Evolutionary conservation across 1,284 basidiomycete species (phyloP).

Genomic region (Moesziomyces globuligerus): DNA sequence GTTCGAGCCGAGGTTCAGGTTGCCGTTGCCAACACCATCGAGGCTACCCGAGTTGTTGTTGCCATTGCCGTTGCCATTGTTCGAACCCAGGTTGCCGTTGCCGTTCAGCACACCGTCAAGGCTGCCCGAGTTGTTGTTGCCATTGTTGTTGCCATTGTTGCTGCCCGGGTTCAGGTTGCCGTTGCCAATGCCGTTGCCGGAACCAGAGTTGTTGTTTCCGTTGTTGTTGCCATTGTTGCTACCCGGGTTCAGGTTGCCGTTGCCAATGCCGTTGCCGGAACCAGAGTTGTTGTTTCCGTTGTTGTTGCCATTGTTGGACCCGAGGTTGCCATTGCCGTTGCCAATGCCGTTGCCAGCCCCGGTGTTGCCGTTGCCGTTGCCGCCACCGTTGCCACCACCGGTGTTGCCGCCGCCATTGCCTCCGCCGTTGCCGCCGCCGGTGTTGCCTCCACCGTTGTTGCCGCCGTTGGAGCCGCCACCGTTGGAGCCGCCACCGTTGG

Average conservation of each 20-base stretch:
- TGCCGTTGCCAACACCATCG: constrained; percentile 16
- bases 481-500: background rate
- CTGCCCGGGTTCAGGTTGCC: constrained; percentile 15
- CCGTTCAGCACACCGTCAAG: constrained; percentile 4
- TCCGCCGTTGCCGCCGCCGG: constrained; percentile 7
- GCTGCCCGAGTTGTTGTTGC: constrained; percentile 8
- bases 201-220: constrained; percentile 16
- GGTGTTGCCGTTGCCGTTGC: constrained; percentile 18
- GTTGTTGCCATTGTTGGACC: constrained; percentile 9
- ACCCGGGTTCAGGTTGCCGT: constrained; percentile 18
- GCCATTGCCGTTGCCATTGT: constrained; percentile 9
- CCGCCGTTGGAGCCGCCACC: constrained; percentile 11
- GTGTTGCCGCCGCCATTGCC: constrained; percentile 7
- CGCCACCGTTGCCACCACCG: constrained; percentile 9
- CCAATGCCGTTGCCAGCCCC: constrained; percentile 5
- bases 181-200: constrained; percentile 5
- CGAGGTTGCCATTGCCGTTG: constrained; percentile 9
- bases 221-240: constrained; percentile 17
- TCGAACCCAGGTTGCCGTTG: constrained; percentile 8
- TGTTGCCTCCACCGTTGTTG: constrained; percentile 11
- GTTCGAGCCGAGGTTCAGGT: constrained; percentile 12
- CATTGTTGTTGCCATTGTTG: constrained; percentile 15
- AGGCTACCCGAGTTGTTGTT: constrained; percentile 12
- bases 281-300: constrained; percentile 25
- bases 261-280: constrained; percentile 1